Conservation (phyloP, 768 basidiomycete genomes). For the Infundibulicybe gibba region DNA sequence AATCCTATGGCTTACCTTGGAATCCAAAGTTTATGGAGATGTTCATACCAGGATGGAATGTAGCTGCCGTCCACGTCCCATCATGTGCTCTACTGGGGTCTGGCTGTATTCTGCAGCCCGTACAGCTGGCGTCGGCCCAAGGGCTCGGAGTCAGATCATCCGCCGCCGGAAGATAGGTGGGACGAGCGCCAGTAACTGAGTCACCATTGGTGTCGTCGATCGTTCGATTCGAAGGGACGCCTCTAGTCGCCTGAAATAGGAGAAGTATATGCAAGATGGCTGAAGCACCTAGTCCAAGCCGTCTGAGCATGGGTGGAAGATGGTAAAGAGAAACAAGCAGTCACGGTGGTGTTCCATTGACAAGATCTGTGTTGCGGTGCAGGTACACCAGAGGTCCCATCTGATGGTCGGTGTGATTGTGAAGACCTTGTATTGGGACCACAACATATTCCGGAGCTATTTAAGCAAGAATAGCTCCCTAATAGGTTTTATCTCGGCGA, state of each 20-base stretch:
- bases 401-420: too few relatives aligned
- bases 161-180: constrained; percentile 10
- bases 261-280: background rate
- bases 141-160: background rate
- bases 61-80: constrained; percentile 16
- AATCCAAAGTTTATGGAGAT: constrained; percentile 11
- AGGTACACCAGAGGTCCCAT: too few relatives aligned
- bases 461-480: too few relatives aligned
- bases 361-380: too few relatives aligned
- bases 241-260: background rate
- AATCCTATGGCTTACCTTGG: constrained; percentile 2
- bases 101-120: constrained; percentile 10
- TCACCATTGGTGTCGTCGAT: constrained; percentile 22
- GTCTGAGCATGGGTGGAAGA: background rate
- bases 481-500: too few relatives aligned
- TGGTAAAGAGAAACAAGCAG: too few relatives aligned
- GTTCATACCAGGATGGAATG: constrained; percentile 8
- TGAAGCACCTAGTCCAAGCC: background rate
- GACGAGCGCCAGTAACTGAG: constrained; percentile 7
- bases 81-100: constrained; percentile 5
- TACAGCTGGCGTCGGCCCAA: constrained; percentile 15
- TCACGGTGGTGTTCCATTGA: too few relatives aligned
- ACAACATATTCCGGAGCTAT: too few relatives aligned
- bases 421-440: too few relatives aligned
- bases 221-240: constrained; percentile 4